phyloP scores from a whole-genome alignment of 169 alveolate species.

The Babesia bigemina region DNA sequence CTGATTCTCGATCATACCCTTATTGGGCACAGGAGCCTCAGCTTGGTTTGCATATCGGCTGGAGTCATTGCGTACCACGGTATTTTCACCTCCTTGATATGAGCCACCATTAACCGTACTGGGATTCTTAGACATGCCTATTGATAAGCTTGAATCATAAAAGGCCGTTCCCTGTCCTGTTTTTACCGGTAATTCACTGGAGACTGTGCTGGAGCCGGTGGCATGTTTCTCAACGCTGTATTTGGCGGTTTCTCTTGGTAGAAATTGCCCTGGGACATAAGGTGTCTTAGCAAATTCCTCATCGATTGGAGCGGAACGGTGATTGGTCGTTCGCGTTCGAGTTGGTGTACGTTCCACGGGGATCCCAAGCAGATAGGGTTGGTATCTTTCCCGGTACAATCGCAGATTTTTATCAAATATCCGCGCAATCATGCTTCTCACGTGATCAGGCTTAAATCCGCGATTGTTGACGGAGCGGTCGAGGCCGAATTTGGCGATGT shows the following conservation, averaged over 20 bases:
- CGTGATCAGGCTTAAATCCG: conserved; percentile 53
- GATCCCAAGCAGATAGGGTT: conserved; percentile 50
- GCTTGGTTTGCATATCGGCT: neutral
- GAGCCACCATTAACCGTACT: too few species aligned
- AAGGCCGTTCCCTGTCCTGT: too few species aligned
- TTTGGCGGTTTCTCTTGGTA: too few species aligned
- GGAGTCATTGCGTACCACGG: too few species aligned
- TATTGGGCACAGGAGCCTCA: neutral
- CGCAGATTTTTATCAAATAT: conserved; percentile 37
- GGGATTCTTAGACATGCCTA: too few species aligned
- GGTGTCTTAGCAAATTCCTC: too few species aligned
- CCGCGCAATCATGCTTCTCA: conserved; percentile 26
- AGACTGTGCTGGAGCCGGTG: too few species aligned
- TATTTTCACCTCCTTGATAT: too few species aligned
- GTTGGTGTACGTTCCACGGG: neutral
- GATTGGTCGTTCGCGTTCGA: neutral
- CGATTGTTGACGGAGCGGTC: conserved; percentile 48
- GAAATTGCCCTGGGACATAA: too few species aligned
- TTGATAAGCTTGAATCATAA: too few species aligned
- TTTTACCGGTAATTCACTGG: too few species aligned
- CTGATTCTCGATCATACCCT: neutral
- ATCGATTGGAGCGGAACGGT: neutral
- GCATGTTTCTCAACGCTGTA: too few species aligned
- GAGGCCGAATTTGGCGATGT: conserved; percentile 23
- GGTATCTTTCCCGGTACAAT: conserved; percentile 35